Evolutionary conservation across 345 rosid species (phyloP), one percentile per base, ranked within the genome.

Genomic region (Populus nigra): DNA sequence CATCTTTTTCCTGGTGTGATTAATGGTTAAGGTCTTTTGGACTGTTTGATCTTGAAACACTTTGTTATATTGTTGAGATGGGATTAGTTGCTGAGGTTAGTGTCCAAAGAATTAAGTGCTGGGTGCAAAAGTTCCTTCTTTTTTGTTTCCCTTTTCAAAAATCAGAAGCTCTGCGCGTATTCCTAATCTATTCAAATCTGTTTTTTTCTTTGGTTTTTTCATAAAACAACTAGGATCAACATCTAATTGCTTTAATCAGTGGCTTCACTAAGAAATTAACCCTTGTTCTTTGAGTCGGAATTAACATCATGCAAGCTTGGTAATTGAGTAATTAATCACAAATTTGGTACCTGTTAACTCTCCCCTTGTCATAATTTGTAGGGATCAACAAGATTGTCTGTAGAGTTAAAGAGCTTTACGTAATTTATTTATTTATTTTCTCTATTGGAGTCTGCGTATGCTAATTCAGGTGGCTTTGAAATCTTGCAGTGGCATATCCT

Each of bases 401-500:
- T 18, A 41, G 45, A 41, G 45, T 0, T 2, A 41, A 0, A 50
- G 2, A 18, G 59, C 8, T 50, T 33, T 50, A 1, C 59, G 20
- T 8, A 1, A 55, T 55, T 55, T 18, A 5, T 17, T 50, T 20
- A 50, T 49, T 50, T 50, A 0, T 2, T 2, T 57, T 55, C 23
- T 0, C 10, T 57, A 22, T 8, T n/a, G 63, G 63, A 59, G 8
- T 9, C 9, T 9, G 25, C 23, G 25, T 10, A 1, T n/a, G 27
- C 63, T 59, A 68, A 68, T 31, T 2, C 16, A 4, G 4, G 12
- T 12, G 29, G 55, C 72, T 41, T 70, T 29, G 62, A 49, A 33
- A 71, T 31, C 25, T 71, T 18, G 61, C 63, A 71, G 74, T 20
- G 12, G 63, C 74, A 50, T 71, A 29, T 71, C 43, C 77, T 41